Conservation (phyloP, 164 flowering plant genomes). For the Platanus orientalis region DNA sequence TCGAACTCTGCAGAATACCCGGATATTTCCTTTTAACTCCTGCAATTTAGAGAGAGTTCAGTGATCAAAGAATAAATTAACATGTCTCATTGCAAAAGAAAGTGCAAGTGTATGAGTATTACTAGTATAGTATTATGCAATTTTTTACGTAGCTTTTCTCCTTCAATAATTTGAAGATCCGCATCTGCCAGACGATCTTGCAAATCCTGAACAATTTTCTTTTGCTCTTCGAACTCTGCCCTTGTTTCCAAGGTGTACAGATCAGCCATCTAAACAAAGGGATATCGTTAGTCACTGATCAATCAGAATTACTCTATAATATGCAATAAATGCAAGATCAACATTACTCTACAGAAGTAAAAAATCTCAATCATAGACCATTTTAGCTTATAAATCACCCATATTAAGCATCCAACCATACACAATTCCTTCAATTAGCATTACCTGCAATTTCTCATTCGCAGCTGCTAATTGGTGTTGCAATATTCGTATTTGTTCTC, state of each 20-base stretch:
- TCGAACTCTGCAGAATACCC: constrained; percentile 95
- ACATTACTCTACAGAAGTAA: too few species aligned
- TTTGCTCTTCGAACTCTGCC: constrained; percentile 58
- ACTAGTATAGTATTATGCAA: constrained; percentile 92
- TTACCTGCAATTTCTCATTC: constrained; percentile 63
- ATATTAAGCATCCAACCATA: too few species aligned
- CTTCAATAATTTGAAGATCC: constrained; percentile 71
- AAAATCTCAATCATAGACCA: too few species aligned
- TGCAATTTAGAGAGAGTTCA: constrained; percentile 28
- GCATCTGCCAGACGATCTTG: constrained; percentile 62
- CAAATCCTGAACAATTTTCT: constrained; percentile 45
- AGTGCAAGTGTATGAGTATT: not conserved
- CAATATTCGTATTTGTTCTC: constrained; percentile 41
- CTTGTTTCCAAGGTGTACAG: constrained; percentile 47
- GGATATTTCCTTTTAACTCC: constrained; percentile 96
- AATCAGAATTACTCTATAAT: not conserved
- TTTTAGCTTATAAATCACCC: too few species aligned
- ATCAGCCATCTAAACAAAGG: constrained; percentile 50
- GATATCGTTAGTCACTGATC: not conserved
- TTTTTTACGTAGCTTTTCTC: constrained; percentile 78
- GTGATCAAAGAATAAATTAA: not conserved
- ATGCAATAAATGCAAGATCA: too few species aligned
- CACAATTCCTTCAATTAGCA: not conserved
- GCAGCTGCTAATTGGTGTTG: constrained; percentile 59
- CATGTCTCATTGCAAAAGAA: not conserved